phyloP scores from a whole-genome alignment of 2,329 filamentous ascomycete genomes.

The Epichloe amarillans region DNA sequence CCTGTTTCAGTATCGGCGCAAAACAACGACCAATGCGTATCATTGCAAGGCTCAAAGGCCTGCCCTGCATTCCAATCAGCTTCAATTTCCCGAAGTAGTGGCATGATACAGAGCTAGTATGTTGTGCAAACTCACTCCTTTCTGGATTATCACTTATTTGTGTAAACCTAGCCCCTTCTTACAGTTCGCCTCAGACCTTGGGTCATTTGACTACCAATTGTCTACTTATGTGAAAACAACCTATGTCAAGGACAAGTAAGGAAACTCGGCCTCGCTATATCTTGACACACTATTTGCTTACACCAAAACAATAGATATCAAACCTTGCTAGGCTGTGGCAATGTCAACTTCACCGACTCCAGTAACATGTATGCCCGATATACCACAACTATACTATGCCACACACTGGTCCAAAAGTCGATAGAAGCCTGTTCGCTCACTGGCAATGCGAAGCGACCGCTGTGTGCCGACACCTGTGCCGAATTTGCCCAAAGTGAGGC shows the following conservation, averaged over 20 bases:
- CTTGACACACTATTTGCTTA: neutral
- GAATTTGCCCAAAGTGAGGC: constrained; percentile 82
- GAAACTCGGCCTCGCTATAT: neutral
- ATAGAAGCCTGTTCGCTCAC: constrained; percentile 54
- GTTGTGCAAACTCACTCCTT: constrained; percentile 16
- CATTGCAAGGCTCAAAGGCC: constrained; percentile 53
- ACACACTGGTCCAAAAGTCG: constrained; percentile 85
- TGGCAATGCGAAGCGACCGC: constrained; percentile 49
- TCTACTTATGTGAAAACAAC: constrained; percentile 56
- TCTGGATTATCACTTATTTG: neutral
- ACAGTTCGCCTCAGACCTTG: constrained; percentile 59
- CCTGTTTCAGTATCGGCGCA: constrained; percentile 25
- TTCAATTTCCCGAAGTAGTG: constrained; percentile 53
- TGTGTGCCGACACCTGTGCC: constrained; percentile 84
- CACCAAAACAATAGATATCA: constrained; percentile 50
- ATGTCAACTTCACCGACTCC: constrained; percentile 64
- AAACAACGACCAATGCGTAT: constrained; percentile 37
- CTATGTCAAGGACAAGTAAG: constrained; percentile 68
- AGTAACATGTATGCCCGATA: constrained; percentile 82
- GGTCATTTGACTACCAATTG: constrained; percentile 67
- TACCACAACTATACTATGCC: constrained; percentile 85
- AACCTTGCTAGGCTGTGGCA: constrained; percentile 64
- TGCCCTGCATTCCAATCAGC: constrained; percentile 62
- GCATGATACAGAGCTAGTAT: constrained; percentile 51
- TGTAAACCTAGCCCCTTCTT: constrained; percentile 60